Conservation (phyloP, 192 early-diverging fungal species). For the Gonapodya prolifera region DNA sequence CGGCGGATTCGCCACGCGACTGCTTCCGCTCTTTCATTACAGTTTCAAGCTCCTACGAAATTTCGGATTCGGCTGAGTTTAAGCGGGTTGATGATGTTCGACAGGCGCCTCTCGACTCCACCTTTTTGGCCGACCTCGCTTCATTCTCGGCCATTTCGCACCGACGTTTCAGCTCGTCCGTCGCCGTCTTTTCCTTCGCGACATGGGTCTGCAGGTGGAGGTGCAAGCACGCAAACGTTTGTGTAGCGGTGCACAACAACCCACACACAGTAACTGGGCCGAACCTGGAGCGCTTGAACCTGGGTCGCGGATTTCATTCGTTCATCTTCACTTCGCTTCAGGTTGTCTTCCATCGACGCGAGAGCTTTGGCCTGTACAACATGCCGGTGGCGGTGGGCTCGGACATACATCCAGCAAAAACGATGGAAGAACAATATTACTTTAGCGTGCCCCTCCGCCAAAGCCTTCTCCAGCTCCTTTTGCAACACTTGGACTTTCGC, state of each 20-base stretch:
- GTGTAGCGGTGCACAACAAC: not conserved
- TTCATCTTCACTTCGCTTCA: constrained; percentile 32
- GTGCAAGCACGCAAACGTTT: constrained; percentile 1
- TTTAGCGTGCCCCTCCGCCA: constrained; percentile 12
- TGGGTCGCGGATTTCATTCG: constrained; percentile 19
- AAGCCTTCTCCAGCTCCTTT: constrained; percentile 29
- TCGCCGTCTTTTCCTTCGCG: constrained; percentile 20
- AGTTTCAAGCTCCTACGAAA: too few species aligned
- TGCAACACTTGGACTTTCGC: constrained; percentile 36
- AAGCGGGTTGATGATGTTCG: too few species aligned
- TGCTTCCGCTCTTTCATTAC: too few species aligned
- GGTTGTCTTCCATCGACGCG: constrained; percentile 23
- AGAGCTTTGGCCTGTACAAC: constrained; percentile 18
- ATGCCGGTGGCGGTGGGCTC: not conserved
- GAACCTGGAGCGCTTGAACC: constrained; percentile 17
- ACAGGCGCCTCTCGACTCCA: constrained; percentile 18
- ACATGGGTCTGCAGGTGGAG: constrained; percentile 15
- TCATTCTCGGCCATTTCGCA: constrained; percentile 23
- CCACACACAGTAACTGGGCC: not conserved
- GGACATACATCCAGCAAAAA: constrained; percentile 4
- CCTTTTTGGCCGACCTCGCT: constrained; percentile 20
- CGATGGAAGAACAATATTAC: constrained; percentile 9
- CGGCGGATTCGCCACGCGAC: too few species aligned
- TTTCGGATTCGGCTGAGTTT: too few species aligned
- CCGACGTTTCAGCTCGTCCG: constrained; percentile 13